A percentile compares a stretch with the other conserved stretches of the same genome.
phyloP scores from a whole-genome alignment of 192 early-diverging fungal genomes.

The Irineochytrium annulatum region DNA sequence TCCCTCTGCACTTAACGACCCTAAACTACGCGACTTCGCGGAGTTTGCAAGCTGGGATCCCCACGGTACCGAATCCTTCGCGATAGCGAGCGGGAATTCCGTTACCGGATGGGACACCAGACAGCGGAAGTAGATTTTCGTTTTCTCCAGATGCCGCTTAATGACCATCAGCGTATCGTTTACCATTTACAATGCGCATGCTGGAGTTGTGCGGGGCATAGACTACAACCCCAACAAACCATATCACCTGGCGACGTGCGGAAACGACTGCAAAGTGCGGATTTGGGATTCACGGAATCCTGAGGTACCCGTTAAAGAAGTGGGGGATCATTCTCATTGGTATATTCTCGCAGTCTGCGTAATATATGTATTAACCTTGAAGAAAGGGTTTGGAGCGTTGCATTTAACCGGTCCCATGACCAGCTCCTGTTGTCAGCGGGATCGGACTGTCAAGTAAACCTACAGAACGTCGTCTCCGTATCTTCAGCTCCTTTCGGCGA shows the following conservation, averaged over 20 bases:
- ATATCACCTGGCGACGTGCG: conserved; percentile 74
- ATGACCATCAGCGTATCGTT: conserved; percentile 11
- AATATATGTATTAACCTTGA: background rate
- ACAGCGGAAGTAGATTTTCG: conserved; percentile 33
- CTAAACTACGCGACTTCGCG: no score
- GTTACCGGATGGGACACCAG: conserved; percentile 72
- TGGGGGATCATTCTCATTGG: conserved; percentile 85
- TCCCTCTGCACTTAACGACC: no score
- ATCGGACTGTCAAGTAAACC: conserved; percentile 82
- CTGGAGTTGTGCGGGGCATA: conserved; percentile 62
- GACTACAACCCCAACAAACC: conserved; percentile 90
- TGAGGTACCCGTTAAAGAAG: conserved; percentile 52
- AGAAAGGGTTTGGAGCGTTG: conserved; percentile 82
- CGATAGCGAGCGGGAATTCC: conserved; percentile 53
- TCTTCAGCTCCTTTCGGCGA: conserved; percentile 65
- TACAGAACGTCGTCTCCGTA: conserved; percentile 80
- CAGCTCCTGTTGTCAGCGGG: conserved; percentile 83
- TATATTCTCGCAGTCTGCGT: conserved; percentile 25
- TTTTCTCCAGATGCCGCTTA: conserved; percentile 19
- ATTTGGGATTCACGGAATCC: conserved; percentile 81
- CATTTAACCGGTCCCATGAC: conserved; percentile 87
- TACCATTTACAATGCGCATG: conserved; percentile 63
- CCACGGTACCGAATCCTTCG: conserved; percentile 51
- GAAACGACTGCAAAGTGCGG: conserved; percentile 82
- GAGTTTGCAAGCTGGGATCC: conserved; percentile 69